These are phyloP conservation scores for Stenogyne calaminthoides DNA, from an alignment of 305 asterid species.

Conservation along the genomic window DNA sequence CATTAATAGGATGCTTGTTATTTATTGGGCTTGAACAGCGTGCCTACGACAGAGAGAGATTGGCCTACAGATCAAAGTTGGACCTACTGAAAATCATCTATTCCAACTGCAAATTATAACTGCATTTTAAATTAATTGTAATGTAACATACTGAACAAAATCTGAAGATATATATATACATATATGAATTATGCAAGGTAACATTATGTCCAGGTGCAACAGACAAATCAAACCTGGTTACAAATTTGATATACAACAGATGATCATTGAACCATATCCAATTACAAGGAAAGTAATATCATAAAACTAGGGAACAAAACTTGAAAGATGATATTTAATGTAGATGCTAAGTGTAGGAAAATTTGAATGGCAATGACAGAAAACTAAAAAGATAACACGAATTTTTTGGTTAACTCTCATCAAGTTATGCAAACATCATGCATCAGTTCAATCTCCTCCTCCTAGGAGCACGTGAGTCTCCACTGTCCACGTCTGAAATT, in stretches of 20 bases:
- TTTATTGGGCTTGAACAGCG: no score
- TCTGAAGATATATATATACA: background rate
- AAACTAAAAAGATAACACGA: background rate
- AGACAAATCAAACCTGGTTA: constrained; percentile 31
- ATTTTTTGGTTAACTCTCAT: constrained; percentile 30
- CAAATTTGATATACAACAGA: constrained; percentile 24
- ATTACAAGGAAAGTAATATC: constrained; percentile 14
- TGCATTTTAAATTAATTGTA: background rate
- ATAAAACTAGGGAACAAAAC: constrained; percentile 38
- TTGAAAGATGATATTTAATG: constrained; percentile 24
- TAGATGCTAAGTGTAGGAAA: constrained; percentile 14
- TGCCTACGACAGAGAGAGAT: no score
- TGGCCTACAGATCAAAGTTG: background rate
- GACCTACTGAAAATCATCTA: background rate
- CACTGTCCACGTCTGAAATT: constrained; percentile 85
- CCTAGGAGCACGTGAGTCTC: constrained; percentile 89
- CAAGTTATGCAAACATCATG: no score
- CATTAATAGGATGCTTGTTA: background rate
- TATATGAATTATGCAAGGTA: background rate
- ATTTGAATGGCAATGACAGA: background rate
- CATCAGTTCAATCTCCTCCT: constrained; percentile 74
- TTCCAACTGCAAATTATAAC: no score
- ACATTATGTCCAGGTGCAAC: background rate
- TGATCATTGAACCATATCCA: constrained; percentile 19
- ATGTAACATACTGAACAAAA: background rate